phyloP scores from a whole-genome alignment of 2,329 filamentous ascomycete species.

The Fusarium solani-melongenae region DNA sequence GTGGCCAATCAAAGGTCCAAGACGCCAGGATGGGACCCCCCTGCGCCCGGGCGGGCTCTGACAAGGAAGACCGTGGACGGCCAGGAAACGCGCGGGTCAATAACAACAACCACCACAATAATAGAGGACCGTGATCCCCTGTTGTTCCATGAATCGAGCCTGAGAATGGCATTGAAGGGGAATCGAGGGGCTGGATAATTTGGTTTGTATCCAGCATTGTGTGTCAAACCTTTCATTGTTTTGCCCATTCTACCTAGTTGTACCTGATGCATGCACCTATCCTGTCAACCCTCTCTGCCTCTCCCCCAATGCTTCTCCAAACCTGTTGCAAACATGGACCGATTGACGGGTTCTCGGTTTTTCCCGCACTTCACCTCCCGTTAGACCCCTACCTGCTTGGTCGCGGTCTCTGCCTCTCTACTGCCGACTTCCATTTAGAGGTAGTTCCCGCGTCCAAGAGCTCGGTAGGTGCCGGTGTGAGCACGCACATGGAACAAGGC shows the following conservation, averaged over 20 bases:
- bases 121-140: conserved; percentile 28
- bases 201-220: neutral
- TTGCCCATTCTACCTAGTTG: neutral
- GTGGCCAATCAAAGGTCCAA: conserved; percentile 35
- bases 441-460: neutral
- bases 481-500: conserved; percentile 11
- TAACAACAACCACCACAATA: conserved; percentile 46
- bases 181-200: conserved; percentile 4
- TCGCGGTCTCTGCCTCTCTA: neutral
- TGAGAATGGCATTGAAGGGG: neutral
- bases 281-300: neutral
- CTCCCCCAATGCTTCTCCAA: neutral
- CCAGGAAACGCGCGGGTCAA: conserved; percentile 46
- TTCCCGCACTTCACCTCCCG: neutral
- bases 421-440: neutral
- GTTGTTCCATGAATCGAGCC: conserved; percentile 14
- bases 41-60: conserved; percentile 19
- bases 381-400: conserved; percentile 2
- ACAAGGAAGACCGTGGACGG: conserved; percentile 39
- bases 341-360: conserved; percentile 2
- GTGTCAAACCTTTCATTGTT: neutral
- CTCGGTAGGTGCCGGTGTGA: conserved; percentile 27
- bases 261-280: neutral
- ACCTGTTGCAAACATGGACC: conserved; percentile 8
- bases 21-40: conserved; percentile 14